These are phyloP conservation scores for Cucumis hystrix DNA, from an alignment of 306 rosid genomes.

Conservation along the genomic window DNA sequence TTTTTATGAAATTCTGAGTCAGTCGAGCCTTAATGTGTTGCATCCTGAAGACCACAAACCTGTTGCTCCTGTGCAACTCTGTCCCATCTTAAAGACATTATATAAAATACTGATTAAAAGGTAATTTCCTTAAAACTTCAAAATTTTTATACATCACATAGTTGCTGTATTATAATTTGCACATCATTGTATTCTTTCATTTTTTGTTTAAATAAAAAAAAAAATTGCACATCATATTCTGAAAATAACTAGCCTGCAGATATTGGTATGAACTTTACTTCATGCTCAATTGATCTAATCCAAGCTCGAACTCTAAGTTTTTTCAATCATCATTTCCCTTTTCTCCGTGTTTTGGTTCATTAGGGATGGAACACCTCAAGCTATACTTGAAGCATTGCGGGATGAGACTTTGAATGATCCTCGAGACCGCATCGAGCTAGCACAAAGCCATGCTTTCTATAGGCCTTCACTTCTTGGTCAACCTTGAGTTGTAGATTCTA, in stretches of 20 bases:
- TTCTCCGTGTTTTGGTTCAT: not conserved
- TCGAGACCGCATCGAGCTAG: constrained; percentile 81
- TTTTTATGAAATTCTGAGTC: constrained; percentile 76
- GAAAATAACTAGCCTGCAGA: not conserved
- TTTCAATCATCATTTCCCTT: not conserved
- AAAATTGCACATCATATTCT: not conserved
- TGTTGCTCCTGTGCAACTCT: constrained; percentile 87
- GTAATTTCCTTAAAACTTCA: constrained; percentile 19
- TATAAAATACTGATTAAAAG: constrained; percentile 69
- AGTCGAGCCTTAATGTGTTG: constrained; percentile 64
- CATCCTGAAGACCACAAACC: constrained; percentile 86
- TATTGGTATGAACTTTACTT: not conserved
- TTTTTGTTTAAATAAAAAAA: too few relatives aligned
- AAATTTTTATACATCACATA: not conserved
- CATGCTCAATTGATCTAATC: not conserved
- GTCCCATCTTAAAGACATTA: constrained; percentile 84
- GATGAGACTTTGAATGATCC: constrained; percentile 90
- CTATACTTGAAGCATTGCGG: constrained; percentile 74
- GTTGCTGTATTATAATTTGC: not conserved
- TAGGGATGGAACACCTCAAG: constrained; percentile 74
- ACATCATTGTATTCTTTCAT: not conserved
- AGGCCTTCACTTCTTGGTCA: constrained; percentile 82
- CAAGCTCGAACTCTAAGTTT: not conserved
- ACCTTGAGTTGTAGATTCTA: constrained; percentile 19
- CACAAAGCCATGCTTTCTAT: constrained; percentile 84